These are phyloP conservation scores for Ceratocystis cacaofunesta DNA, from an alignment of 2,329 filamentous ascomycete species.

Conservation along the genomic window DNA sequence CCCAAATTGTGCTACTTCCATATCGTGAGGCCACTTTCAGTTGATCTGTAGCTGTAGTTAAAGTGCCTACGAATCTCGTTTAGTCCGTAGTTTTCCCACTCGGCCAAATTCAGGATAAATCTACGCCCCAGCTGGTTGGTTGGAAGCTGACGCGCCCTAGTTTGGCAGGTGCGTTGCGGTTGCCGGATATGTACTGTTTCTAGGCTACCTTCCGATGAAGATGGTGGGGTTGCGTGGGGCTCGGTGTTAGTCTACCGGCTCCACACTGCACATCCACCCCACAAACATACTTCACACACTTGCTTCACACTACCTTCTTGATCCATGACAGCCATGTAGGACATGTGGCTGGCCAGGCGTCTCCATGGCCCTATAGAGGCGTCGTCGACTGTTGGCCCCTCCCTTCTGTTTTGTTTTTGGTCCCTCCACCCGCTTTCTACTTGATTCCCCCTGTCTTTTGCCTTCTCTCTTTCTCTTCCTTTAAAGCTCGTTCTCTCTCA, in stretches of 20 bases:
- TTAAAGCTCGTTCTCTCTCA: not conserved
- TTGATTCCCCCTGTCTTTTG: not conserved
- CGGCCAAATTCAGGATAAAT: too few relatives aligned
- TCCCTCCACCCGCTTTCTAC: not conserved
- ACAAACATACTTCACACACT: not conserved
- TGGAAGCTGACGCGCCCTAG: not conserved
- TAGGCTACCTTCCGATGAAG: not conserved
- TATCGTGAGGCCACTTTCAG: too few relatives aligned
- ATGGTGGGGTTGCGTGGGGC: not conserved
- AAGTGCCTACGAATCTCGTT: not conserved
- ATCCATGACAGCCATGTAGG: not conserved
- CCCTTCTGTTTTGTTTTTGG: not conserved
- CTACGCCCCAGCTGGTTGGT: not conserved
- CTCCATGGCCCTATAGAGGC: not conserved
- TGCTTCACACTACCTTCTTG: not conserved
- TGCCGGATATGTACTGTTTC: not conserved
- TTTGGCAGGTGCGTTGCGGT: not conserved
- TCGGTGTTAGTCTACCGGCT: not conserved
- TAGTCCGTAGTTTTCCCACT: not conserved
- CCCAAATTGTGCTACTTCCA: not conserved
- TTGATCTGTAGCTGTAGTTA: not conserved
- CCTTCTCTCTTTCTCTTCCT: not conserved
- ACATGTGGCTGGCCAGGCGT: not conserved
- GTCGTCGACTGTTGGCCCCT: not conserved
- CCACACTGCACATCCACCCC: not conserved